Base-by-base conservation (phyloP, 2,329 filamentous ascomycete genomes). In the Scedosporium minutisporum region DNA sequence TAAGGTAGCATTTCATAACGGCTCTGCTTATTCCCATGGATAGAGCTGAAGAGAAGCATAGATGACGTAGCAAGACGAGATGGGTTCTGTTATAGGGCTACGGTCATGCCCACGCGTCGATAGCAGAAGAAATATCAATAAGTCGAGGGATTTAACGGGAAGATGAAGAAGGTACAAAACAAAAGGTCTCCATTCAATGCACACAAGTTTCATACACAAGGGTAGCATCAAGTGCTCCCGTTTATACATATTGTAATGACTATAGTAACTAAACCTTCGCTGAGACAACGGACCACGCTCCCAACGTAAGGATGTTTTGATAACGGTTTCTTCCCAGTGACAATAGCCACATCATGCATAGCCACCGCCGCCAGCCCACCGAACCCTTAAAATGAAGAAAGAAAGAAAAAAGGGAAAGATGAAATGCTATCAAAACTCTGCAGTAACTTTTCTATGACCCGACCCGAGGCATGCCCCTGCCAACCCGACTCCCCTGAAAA, bases 11-110 rank as follows among this genome's bases (percentile, higher is more conserved):
- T 44, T 60, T 23, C 4, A 27, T n/a, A 48, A 48, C 44, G 33
- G 33, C 44, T 48, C 6, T 21, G 16, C 29, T 57, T 27, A 7
- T n/a, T 23, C 53, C 53, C 23, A n/a, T 16, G 53, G 29, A n/a
- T 6, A 68, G 63, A 65, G 67, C 65, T 38, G 33, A 12, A 38
- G 33, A 38, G 33, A 6, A 65, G 66, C 65, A 48, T 7, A 48
- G 14, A 48, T 48, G 44, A 48, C 44, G 44, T 48, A 48, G 44
- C 16, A 48, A 48, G 44, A 21, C 44, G 44, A 21, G 44, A 12
- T 4, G 44, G 16, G 6, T 48, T 48, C 16, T 38, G 10, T 38
- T 38, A 38, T 38, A 38, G 33, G 33, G 2, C 33, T 48, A 18
- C 18, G 44, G 21, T 48, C 18, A 21, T 14, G 44, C 44, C 21